phyloP scores from a whole-genome alignment of 225 moss, liverwort and hornwort species.

The Sphagnum contortum region DNA sequence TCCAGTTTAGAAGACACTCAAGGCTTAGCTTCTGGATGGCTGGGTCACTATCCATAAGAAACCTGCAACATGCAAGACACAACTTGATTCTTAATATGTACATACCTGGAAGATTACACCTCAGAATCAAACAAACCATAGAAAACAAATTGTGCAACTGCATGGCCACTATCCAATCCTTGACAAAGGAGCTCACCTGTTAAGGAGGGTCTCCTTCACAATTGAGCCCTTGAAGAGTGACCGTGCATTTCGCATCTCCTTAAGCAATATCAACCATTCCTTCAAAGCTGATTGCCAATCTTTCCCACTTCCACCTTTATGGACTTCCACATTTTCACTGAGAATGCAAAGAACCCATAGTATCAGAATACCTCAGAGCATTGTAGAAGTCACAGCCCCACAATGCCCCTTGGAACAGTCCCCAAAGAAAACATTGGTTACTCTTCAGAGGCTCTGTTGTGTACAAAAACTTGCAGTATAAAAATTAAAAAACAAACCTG shows the following conservation, averaged over 20 bases:
- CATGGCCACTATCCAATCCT: too few relatives aligned
- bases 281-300: slow-evolving; percentile 80
- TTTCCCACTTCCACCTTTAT: slow-evolving; percentile 50
- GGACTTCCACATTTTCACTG: slow-evolving; percentile 27
- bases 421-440: too few relatives aligned
- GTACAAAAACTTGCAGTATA: too few relatives aligned
- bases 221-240: slow-evolving; percentile 60
- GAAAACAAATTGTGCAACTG: too few relatives aligned
- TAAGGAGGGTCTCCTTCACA: slow-evolving; percentile 64
- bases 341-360: neutral
- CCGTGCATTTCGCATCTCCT: slow-evolving; percentile 75
- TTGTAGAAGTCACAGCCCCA: too few relatives aligned
- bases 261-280: slow-evolving; percentile 84
- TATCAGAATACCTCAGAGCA: too few relatives aligned
- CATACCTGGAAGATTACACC: too few relatives aligned
- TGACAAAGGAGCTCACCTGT: slow-evolving; percentile 22
- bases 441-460: too few relatives aligned
- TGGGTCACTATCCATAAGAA: slow-evolving; percentile 82
- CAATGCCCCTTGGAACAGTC: too few relatives aligned
- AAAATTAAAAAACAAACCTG: slow-evolving; percentile 18
- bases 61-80: slow-evolving; percentile 23
- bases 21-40: slow-evolving; percentile 74
- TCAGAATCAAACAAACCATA: too few relatives aligned
- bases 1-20: slow-evolving; percentile 87
- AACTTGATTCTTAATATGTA: neutral